Conservation (phyloP, 31 red algal genomes). For the Asparagopsis taxiformis region DNA sequence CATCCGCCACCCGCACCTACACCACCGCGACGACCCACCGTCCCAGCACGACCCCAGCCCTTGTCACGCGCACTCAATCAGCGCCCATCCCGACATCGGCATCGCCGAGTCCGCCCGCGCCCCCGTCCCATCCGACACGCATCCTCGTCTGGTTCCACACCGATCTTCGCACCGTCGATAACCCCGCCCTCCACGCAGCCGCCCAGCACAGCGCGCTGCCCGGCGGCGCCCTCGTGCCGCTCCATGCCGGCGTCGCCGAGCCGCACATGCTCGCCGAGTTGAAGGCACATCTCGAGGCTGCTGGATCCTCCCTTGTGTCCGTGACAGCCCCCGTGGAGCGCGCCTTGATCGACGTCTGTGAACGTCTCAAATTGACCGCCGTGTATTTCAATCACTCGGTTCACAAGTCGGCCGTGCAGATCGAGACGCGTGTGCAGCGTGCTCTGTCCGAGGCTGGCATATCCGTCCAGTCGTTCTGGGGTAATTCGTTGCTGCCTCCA, state of each 20-base stretch:
- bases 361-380: constrained; percentile 21
- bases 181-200: constrained; percentile 42
- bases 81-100: neutral
- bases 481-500: constrained; percentile 11
- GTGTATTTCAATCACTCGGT: constrained; percentile 41
- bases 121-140: constrained; percentile 16
- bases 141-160: constrained; percentile 49
- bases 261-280: neutral
- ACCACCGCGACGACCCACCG: neutral
- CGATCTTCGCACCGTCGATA: constrained; percentile 53
- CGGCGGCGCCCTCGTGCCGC: constrained; percentile 12
- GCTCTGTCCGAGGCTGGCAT: constrained; percentile 17
- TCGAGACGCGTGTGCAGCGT: neutral
- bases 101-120: neutral
- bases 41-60: neutral
- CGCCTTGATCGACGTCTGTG: constrained; percentile 2
- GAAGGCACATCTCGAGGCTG: neutral
- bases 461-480: constrained; percentile 15
- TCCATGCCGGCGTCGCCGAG: neutral
- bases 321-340: neutral
- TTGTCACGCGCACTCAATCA: neutral
- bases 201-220: neutral
- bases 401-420: too few species aligned
- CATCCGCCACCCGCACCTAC: neutral
- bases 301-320: constrained; percentile 21